Evolutionary conservation across 257 asterid genomes (phyloP), one percentile per base, ranked within the genome.

Genomic region (Craterostigma plantagineum): DNA sequence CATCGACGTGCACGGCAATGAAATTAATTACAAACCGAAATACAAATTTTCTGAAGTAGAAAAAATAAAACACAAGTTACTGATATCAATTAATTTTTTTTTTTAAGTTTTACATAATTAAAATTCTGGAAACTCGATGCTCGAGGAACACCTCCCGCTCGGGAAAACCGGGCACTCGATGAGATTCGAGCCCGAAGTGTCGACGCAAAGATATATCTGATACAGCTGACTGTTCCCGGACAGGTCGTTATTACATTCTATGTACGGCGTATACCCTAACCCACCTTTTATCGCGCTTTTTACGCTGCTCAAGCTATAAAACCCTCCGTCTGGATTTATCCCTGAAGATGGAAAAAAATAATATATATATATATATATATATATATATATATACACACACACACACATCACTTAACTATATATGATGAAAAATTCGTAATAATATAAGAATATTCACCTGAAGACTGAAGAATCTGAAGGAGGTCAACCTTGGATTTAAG

Each of bases 191-290:
- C 38, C 66, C 3, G 61, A 60, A 38, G 57, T 12, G 38, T 60
- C 66, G 12, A 54, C 52, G 15, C 66, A 60, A 16, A 60, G n/a
- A 33, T 60, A 54, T 1, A 60, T 33, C 50, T 60, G 61, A 7
- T 60, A 60, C 0, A 60, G 46, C 13, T 60, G 66, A 27, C 43
- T 43, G 37, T 60, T 54, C 34, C 66, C 61, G 0, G 54, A 45
- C 15, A 37, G 14, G 45, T 60, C 66, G 7, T 6, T 11, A 18
- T 60, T 60, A 57, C 66, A 60, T 7, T 60, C 49, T 30, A 60
- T 49, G 51, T 50, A 50, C 7, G 66, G 57, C 2, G 14, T 17
- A 33, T 35, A 49, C 14, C 61, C 66, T 0, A 10, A 36, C 5
- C 48, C 57, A 7, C 15, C 15, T 35, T 14, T 43, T 0, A 60